phyloP scores from a whole-genome alignment of 2,329 filamentous ascomycete species.

The Coniochaeta ligniaria region DNA sequence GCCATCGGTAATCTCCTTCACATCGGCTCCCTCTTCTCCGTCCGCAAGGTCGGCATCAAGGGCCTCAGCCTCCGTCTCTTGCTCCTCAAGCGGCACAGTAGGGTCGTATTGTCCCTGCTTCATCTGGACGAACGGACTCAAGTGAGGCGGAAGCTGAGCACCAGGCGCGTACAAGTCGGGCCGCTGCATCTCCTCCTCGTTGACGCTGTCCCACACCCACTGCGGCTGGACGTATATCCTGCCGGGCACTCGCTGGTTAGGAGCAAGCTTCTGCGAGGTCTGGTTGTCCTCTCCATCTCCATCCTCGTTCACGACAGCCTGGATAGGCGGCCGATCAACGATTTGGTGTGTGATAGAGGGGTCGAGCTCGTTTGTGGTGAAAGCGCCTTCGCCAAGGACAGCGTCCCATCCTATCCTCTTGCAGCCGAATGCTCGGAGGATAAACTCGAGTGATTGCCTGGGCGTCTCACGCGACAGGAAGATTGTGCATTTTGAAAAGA shows the following conservation, averaged over 20 bases:
- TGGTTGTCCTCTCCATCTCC: constrained; percentile 51
- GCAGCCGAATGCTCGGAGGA: constrained; percentile 90
- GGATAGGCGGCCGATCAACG: constrained; percentile 78
- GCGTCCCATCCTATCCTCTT: constrained; percentile 93
- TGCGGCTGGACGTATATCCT: constrained; percentile 92
- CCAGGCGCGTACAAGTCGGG: constrained; percentile 87
- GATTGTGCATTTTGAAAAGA: constrained; percentile 86
- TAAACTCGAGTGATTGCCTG: constrained; percentile 82
- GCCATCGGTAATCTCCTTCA: constrained; percentile 27
- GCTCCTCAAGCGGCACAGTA: constrained; percentile 74
- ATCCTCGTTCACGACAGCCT: constrained; percentile 40
- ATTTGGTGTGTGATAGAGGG: constrained; percentile 92
- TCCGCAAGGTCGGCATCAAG: constrained; percentile 58
- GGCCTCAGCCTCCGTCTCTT: constrained; percentile 81
- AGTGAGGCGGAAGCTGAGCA: constrained; percentile 81
- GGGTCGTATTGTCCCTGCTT: constrained; percentile 88
- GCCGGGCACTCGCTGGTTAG: constrained; percentile 75
- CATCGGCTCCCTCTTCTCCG: constrained; percentile 36
- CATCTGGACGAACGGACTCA: constrained; percentile 91
- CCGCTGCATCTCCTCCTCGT: constrained; percentile 81
- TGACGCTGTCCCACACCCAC: constrained; percentile 97
- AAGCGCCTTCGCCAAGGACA: constrained; percentile 84
- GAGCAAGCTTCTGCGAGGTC: constrained; percentile 49
- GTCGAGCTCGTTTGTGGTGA: constrained; percentile 82
- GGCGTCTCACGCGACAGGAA: constrained; percentile 93